Percentiles rank a stretch among this genome's conserved stretches.
These are phyloP conservation scores for Arthrobotrys megalospora DNA, from an alignment of 2,329 filamentous ascomycete species.

Conservation along the genomic window DNA sequence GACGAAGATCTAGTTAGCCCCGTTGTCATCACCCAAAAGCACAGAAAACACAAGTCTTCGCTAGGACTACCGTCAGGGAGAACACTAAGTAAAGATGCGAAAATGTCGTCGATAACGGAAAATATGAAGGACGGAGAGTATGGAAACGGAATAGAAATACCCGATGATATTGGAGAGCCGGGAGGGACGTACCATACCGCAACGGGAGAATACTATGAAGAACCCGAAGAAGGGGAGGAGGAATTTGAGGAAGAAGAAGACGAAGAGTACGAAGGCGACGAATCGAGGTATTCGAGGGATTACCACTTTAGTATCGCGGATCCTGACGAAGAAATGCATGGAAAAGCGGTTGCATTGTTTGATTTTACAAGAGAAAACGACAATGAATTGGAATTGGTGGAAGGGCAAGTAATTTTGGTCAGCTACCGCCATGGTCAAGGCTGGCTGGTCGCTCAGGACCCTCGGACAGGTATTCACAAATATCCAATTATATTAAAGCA, in stretches of 20 bases:
- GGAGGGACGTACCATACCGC: constrained; percentile 53
- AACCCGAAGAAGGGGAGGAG: constrained; percentile 58
- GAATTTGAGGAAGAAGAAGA: constrained; percentile 66
- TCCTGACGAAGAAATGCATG: constrained; percentile 97
- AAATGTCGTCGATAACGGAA: constrained; percentile 59
- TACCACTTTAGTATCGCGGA: constrained; percentile 96
- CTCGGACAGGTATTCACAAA: constrained; percentile 76
- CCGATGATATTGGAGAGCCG: constrained; percentile 53
- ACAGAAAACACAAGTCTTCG: constrained; percentile 86
- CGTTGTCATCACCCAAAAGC: constrained; percentile 83
- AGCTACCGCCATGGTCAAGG: constrained; percentile 96
- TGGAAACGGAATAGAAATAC: constrained; percentile 44
- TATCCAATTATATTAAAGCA: neutral
- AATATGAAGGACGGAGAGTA: constrained; percentile 59
- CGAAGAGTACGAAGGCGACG: constrained; percentile 73
- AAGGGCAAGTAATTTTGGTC: constrained; percentile 96
- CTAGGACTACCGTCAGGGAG: constrained; percentile 65
- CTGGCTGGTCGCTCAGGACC: constrained; percentile 97
- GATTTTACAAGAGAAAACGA: constrained; percentile 96
- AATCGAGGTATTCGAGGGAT: constrained; percentile 87
- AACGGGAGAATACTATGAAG: constrained; percentile 57
- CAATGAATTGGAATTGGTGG: constrained; percentile 91
- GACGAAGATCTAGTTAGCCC: constrained; percentile 95
- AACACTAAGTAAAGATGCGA: constrained; percentile 54
- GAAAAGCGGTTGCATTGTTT: constrained; percentile 93